Conservation (phyloP, 2,329 filamentous ascomycete species). For the Hirsutella thompsonii region DNA sequence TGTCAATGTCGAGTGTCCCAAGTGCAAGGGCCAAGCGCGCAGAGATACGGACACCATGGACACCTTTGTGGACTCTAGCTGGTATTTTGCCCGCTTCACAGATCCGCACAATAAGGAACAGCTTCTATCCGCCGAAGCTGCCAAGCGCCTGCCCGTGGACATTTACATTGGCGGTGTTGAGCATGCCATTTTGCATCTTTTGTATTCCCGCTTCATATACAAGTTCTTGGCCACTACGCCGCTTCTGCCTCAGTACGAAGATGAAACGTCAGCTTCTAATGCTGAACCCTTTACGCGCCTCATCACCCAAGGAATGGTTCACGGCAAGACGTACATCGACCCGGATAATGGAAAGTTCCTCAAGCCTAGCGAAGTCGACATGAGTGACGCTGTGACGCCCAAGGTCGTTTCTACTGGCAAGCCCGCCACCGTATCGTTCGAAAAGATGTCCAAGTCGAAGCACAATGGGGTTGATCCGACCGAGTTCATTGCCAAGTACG, state of each 20-base stretch:
- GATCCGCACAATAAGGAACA: conserved; percentile 52
- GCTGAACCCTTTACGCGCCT: conserved; percentile 73
- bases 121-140: conserved; percentile 49
- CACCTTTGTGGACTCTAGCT: conserved; percentile 89
- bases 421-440: conserved; percentile 51
- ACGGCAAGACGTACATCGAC: conserved; percentile 71
- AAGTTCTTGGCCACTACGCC: conserved; percentile 60
- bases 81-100: conserved; percentile 77
- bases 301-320: conserved; percentile 86
- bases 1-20: conserved; percentile 63
- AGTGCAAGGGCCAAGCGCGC: conserved; percentile 56
- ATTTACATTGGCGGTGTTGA: conserved; percentile 85
- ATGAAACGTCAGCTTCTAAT: conserved; percentile 20
- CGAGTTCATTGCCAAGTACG: conserved; percentile 57
- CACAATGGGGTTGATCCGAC: conserved; percentile 81
- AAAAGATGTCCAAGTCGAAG: conserved; percentile 96
- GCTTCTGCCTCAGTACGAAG: conserved; percentile 27
- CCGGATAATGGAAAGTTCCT: conserved; percentile 65
- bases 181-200: conserved; percentile 78
- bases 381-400: conserved; percentile 41
- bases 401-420: conserved; percentile 49
- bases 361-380: conserved; percentile 60
- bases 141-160: conserved; percentile 60
- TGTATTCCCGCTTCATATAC: conserved; percentile 83
- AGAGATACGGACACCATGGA: conserved; percentile 94